Evolutionary conservation across 805 yeast species (phyloP), one percentile per base, ranked within the genome.

Genomic region (Danielia oregonensis): DNA sequence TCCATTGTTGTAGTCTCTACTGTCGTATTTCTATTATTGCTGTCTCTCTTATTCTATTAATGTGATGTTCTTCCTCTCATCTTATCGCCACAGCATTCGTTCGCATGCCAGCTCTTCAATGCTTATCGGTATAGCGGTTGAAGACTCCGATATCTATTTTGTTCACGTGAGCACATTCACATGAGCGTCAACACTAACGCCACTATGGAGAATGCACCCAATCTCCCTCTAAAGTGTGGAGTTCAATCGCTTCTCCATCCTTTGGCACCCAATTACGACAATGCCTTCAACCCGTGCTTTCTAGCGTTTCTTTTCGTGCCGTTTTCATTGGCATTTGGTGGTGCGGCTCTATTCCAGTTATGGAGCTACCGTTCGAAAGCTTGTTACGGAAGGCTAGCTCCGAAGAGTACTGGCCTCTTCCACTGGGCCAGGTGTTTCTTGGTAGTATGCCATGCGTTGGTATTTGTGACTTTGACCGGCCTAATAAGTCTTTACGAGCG

Each of bases 221-320:
- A 42, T 17, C 35, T 39, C 14, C 47, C 40, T 11, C 57, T 57
- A 28, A 28, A 16, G 6, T 51, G 57, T 35, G 54, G 55, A 2
- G 16, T 29, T 6, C 18, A 18, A 12, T 44, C 51, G 12, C 25
- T 53, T 1, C 35, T 35, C 11, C 33, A 32, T 22, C 58, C 58
- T 7, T 48, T 60, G 32, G 53, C 49, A 3, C 51, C 57, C 4
- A 35, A 43, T 11, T 35, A 48, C 14, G 60, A 48, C 12, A 61
- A 61, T 36, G 61, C 68, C 0, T 60, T 61, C 43, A 60, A 60
- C 29, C 68, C 67, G 6, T 60, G 65, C 37, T 61, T 61, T 32
- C 15, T 61, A 11, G 35, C 52, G 3, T 40, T 37, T 25, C 4
- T 44, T 10, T 28, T 44, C 13, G 33, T 39, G 2, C 26, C 44